Evolutionary conservation across 169 alveolate genomes (phyloP).

Genomic region (Sarcocystis neurona): DNA sequence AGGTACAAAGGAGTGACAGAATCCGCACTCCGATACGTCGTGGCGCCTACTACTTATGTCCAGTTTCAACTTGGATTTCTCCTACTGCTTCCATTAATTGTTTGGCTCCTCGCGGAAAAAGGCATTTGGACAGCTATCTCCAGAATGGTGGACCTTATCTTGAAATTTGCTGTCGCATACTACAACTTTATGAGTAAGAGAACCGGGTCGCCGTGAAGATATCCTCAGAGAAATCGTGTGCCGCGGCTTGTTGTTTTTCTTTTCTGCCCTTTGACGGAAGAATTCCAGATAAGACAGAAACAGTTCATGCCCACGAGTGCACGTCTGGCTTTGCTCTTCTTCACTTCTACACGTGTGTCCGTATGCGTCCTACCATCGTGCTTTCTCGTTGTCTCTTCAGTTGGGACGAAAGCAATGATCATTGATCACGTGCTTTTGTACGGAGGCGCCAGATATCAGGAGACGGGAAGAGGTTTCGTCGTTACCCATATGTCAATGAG

Average conservation of each 20-base stretch:
- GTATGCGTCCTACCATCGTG: too few relatives aligned
- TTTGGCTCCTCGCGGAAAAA: constrained; percentile 61
- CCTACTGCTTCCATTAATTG: constrained; percentile 53
- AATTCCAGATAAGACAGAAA: not conserved
- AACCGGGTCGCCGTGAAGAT: not conserved
- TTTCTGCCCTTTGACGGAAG: not conserved
- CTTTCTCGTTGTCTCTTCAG: too few relatives aligned
- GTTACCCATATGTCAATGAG: constrained; percentile 52
- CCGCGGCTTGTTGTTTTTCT: not conserved
- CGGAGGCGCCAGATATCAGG: constrained; percentile 68
- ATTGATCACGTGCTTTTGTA: constrained; percentile 56
- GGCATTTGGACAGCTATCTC: constrained; percentile 57
- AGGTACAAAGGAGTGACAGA: constrained; percentile 62
- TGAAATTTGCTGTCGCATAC: constrained; percentile 59
- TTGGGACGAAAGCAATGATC: constrained; percentile 59
- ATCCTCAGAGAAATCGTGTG: not conserved
- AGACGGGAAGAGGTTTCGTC: constrained; percentile 64
- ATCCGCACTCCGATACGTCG: constrained; percentile 57
- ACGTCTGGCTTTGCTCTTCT: not conserved
- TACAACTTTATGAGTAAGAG: constrained; percentile 63
- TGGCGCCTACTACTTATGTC: constrained; percentile 61
- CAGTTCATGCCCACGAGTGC: too few relatives aligned
- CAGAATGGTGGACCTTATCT: constrained; percentile 38
- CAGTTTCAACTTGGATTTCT: constrained; percentile 65
- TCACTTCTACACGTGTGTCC: too few relatives aligned